Evolutionary conservation across 331 rosid genomes (phyloP), one percentile per base, ranked within the genome.

Genomic region (Malus hybrid): DNA sequence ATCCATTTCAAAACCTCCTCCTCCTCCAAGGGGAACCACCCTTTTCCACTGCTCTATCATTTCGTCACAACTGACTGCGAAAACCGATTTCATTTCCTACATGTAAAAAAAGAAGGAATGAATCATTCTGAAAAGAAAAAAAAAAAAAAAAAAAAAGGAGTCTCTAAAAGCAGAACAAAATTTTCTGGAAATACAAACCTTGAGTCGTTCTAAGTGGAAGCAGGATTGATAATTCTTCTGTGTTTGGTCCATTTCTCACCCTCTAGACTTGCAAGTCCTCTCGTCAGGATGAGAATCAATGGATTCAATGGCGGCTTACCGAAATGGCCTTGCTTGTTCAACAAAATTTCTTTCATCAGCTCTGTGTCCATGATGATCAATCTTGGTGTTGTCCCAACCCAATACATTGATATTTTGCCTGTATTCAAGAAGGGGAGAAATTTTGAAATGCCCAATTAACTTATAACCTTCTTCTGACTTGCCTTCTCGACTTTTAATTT

Each of bases 361-460:
- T 80, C 77, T 16, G 82, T 82, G 29, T 86, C 86, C 66, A 50
- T 82, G 79, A 88, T 72, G 61, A 82, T 86, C 80, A 88, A 29
- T 82, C 88, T 82, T 67, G 88, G 86, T 71, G 70, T 84, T 64
- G 86, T 84, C 56, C 87, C 93, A 67, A 36, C 13, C 90, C 90
- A 88, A 64, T 74, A 82, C 87, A 88, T 70, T 4, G 90, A 84
- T 57, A 80, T 11, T 44, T 44, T 11, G 50, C 50, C 50, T 44
- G 15, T 44, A 11, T 44, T 44, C 50, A 44, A 44, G 50, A 11
- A 10, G 50, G 50, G 50, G 15, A 44, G 50, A 44, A 44, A 44
- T 44, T 44, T 3, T 3, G 50, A 11, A 44, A 11, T 44, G 50
- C 15, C 5, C 2, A 44, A 44, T 44, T 44, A 44, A 44, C 50